phyloP scores from a whole-genome alignment of 768 basidiomycete species.

The Agrocybe praecox region DNA sequence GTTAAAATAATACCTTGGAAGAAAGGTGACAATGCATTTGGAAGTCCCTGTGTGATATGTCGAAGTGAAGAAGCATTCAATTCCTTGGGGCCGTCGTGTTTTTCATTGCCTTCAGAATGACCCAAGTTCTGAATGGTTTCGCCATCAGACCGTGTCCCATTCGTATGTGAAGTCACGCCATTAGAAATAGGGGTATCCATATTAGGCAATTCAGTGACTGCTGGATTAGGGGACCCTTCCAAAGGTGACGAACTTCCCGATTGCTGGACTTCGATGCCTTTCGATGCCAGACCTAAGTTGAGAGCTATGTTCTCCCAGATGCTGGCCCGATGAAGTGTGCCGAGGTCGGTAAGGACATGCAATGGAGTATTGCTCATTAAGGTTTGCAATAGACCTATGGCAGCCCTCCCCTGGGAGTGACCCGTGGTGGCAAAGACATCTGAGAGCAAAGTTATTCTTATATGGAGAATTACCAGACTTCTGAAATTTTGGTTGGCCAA shows the following conservation, averaged over 20 bases:
- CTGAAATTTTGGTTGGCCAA: slow-evolving; percentile 70
- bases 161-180: slow-evolving; percentile 31
- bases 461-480: slow-evolving; percentile 71
- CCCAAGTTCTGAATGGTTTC: slow-evolving; percentile 12
- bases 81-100: slow-evolving; percentile 49
- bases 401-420: slow-evolving; percentile 78
- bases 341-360: slow-evolving; percentile 71
- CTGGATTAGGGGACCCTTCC: slow-evolving; percentile 48
- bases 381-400: slow-evolving; percentile 73
- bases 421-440: slow-evolving; percentile 87
- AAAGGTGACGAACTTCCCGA: slow-evolving; percentile 47
- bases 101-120: slow-evolving; percentile 28
- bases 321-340: slow-evolving; percentile 77
- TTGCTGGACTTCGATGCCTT: slow-evolving; percentile 53
- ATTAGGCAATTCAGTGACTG: slow-evolving; percentile 42
- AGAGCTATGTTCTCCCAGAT: slow-evolving; percentile 89
- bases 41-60: slow-evolving; percentile 79
- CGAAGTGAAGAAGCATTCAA: slow-evolving; percentile 77
- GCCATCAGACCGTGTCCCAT: slow-evolving; percentile 28
- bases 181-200: slow-evolving; percentile 29
- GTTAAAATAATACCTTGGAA: slow-evolving; percentile 68
- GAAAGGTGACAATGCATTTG: slow-evolving; percentile 75
- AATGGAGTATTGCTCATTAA: slow-evolving; percentile 66
- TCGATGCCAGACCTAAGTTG: slow-evolving; percentile 56
- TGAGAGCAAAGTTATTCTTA: slow-evolving; percentile 79